A percentile compares a stretch with the other conserved stretches of the same genome.
Conservation (phyloP, 1,284 basidiomycete species). For the Cutaneotrichosporon daszewskae region DNA sequence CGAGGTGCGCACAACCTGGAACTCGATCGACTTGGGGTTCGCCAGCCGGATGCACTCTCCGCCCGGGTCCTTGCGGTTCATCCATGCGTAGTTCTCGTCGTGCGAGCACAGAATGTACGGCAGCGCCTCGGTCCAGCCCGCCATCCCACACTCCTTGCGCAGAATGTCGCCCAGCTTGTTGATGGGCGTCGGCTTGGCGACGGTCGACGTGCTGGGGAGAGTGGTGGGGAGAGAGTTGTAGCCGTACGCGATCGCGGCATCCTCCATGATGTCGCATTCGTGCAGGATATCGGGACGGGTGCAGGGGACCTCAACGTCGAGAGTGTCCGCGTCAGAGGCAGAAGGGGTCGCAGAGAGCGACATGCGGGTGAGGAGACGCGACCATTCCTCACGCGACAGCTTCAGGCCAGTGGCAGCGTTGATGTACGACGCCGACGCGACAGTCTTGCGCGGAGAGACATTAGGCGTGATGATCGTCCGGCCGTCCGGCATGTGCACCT, state of each 20-base stretch:
- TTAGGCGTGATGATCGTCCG: constrained; percentile 71
- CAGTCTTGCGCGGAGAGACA: constrained; percentile 64
- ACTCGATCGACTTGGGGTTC: constrained; percentile 96
- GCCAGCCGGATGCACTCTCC: constrained; percentile 80
- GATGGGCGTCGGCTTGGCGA: constrained; percentile 84
- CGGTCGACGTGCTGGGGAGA: constrained; percentile 92
- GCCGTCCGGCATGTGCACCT: constrained; percentile 72
- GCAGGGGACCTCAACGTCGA: constrained; percentile 70
- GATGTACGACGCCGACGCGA: constrained; percentile 82
- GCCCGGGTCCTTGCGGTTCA: constrained; percentile 80
- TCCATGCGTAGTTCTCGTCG: constrained; percentile 93
- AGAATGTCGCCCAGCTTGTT: constrained; percentile 88
- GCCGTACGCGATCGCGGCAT: constrained; percentile 94
- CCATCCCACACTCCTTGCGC: constrained; percentile 82
- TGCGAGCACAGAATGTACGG: constrained; percentile 97
- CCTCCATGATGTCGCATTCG: constrained; percentile 98
- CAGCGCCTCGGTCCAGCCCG: constrained; percentile 92
- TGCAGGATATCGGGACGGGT: constrained; percentile 96
- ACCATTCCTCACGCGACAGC: constrained; percentile 50
- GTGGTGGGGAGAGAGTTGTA: constrained; percentile 92
- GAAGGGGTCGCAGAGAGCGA: constrained; percentile 52
- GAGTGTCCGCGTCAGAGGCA: constrained; percentile 54
- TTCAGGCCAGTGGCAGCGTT: constrained; percentile 89
- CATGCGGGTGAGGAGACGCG: constrained; percentile 41
- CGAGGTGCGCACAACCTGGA: constrained; percentile 94